Evolutionary conservation across 2,329 filamentous ascomycete genomes (phyloP).

Genomic region (Pezicula radicicola): DNA sequence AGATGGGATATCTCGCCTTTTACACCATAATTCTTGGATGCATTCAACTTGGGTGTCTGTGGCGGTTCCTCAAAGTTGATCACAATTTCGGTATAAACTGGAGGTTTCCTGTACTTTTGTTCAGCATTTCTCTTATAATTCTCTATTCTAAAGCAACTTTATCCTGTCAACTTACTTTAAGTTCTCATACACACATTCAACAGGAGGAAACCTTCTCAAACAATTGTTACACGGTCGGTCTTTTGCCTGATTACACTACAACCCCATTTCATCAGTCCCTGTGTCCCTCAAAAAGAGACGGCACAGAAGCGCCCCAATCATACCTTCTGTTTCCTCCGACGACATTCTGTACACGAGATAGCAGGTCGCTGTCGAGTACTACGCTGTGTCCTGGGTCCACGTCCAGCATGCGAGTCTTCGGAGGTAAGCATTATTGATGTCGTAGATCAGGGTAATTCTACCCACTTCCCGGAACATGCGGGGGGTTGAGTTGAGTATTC

Average conservation of each 20-base stretch:
- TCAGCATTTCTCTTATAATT: not conserved
- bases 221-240: conserved; percentile 23
- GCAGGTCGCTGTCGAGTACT: conserved; percentile 15
- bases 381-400: conserved; percentile 7
- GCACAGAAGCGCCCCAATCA: not conserved
- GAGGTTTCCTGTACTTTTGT: not conserved
- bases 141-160: not conserved
- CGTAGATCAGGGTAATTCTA: not conserved
- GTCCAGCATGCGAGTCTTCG: conserved; percentile 13
- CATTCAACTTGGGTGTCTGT: no score
- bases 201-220: conserved; percentile 19
- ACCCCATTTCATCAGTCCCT: conserved; percentile 5
- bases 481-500: no score
- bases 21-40: not conserved
- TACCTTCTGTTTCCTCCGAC: conserved; percentile 22
- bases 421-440: conserved; percentile 10
- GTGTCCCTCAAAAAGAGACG: not conserved
- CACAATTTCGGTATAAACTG: not conserved
- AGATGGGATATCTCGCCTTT: not conserved
- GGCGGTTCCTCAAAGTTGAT: not conserved
- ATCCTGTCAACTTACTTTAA: conserved; percentile 8
- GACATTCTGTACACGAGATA: conserved; percentile 21
- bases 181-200: conserved; percentile 17
- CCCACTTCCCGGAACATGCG: no score
- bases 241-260: conserved; percentile 22